Conservation (phyloP, 2,329 filamentous ascomycete genomes). For the Trichoderma oligosporum region DNA sequence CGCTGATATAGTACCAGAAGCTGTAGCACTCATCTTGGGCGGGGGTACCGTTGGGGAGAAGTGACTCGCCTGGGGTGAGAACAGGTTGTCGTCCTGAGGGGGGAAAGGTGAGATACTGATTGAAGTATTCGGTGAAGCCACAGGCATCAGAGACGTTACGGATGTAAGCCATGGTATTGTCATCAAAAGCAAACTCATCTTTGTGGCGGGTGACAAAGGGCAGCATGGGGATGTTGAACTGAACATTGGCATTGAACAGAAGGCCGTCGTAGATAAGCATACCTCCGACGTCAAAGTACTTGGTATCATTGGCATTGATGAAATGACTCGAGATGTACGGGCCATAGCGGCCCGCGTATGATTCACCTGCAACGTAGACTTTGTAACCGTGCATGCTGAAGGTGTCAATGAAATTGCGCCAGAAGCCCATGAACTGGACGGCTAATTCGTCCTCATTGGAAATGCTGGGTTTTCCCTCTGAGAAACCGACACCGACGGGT, state of each 20-base stretch:
- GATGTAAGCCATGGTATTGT: constrained; percentile 51
- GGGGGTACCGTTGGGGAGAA: constrained; percentile 29
- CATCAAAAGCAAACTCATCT: constrained; percentile 60
- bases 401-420: constrained; percentile 70
- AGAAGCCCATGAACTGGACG: constrained; percentile 71
- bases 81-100: constrained; percentile 57
- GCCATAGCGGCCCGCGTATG: constrained; percentile 64
- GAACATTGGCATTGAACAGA: constrained; percentile 49
- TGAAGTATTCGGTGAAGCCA: constrained; percentile 58
- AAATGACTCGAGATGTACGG: constrained; percentile 72
- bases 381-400: constrained; percentile 66
- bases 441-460: constrained; percentile 65
- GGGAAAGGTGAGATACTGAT: constrained; percentile 64
- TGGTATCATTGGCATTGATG: constrained; percentile 61
- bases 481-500: constrained; percentile 64
- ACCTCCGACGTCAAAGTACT: constrained; percentile 64
- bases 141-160: constrained; percentile 52
- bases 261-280: constrained; percentile 71
- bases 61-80: constrained; percentile 40
- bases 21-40: constrained; percentile 47
- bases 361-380: constrained; percentile 69
- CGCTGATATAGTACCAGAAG: constrained; percentile 53
- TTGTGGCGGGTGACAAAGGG: constrained; percentile 59
- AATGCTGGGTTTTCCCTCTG: constrained; percentile 60
- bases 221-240: constrained; percentile 47